Conservation (phyloP, 805 yeast species). For the Zygosaccharomyces siamensis region DNA sequence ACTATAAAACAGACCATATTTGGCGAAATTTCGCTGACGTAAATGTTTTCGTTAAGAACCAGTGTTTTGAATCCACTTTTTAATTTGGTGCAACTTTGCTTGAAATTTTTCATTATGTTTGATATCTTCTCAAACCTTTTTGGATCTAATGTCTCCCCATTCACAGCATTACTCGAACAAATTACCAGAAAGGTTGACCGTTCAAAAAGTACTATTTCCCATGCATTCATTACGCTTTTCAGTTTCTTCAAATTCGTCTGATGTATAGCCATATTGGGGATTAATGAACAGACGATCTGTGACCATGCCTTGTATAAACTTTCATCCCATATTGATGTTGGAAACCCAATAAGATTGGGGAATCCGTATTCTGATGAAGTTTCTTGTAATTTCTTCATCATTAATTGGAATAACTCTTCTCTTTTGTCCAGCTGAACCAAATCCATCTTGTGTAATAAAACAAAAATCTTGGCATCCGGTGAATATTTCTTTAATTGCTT, state of each 20-base stretch:
- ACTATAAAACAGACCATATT: constrained; percentile 61
- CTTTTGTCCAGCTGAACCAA: constrained; percentile 82
- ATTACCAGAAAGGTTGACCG: constrained; percentile 77
- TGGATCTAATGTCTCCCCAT: constrained; percentile 56
- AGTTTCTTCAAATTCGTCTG: constrained; percentile 71
- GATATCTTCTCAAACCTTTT: constrained; percentile 91
- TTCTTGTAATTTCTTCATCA: constrained; percentile 76
- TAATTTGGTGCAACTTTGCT: constrained; percentile 84
- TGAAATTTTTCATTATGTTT: constrained; percentile 88
- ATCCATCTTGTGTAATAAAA: constrained; percentile 93
- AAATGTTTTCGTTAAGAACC: constrained; percentile 54
- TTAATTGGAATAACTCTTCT: constrained; percentile 73
- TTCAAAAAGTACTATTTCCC: constrained; percentile 87
- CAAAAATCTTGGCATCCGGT: constrained; percentile 88
- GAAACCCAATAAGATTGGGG: constrained; percentile 68
- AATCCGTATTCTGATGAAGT: constrained; percentile 69
- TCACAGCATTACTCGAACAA: constrained; percentile 39
- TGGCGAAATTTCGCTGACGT: constrained; percentile 54
- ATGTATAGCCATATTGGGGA: constrained; percentile 82
- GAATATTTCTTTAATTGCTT: constrained; percentile 77
- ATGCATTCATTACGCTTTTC: constrained; percentile 71
- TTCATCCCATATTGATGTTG: constrained; percentile 97
- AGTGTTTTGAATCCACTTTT: constrained; percentile 79
- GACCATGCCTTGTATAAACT: constrained; percentile 96
- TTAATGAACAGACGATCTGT: constrained; percentile 86